Percentiles rank a stretch among this genome's conserved stretches.
Conservation (phyloP, 2,329 filamentous ascomycete genomes). For the Beauveria brongniartii region DNA sequence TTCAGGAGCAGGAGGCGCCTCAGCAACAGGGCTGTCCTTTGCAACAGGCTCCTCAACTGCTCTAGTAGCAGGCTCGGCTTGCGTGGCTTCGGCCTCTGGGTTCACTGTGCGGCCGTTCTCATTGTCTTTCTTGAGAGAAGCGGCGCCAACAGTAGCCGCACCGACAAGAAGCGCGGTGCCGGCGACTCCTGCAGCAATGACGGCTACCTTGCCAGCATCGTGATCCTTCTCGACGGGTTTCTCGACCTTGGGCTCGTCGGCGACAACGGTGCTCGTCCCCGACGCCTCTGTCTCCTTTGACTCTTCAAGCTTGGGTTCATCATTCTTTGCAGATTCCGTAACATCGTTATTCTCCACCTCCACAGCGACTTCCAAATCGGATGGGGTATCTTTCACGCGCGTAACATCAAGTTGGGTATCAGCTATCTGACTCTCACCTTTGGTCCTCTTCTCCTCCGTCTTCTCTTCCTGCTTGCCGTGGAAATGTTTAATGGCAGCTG, state of each 20-base stretch:
- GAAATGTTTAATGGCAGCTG: background rate
- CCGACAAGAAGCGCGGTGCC: background rate
- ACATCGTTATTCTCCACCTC: constrained; percentile 5
- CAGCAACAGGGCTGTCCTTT: background rate
- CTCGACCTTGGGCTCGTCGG: constrained; percentile 6
- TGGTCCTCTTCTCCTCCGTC: constrained; percentile 18
- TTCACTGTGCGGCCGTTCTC: background rate
- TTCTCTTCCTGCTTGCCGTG: constrained; percentile 6
- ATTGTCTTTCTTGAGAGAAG: background rate
- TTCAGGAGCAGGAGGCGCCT: background rate
- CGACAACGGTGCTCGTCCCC: constrained; percentile 8
- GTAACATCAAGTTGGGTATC: constrained; percentile 10
- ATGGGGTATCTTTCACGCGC: constrained; percentile 9
- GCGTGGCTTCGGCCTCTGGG: background rate
- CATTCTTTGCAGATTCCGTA: constrained; percentile 1
- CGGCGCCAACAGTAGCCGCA: background rate
- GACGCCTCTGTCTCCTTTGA: constrained; percentile 8
- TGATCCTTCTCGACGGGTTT: background rate
- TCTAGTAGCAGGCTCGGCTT: background rate
- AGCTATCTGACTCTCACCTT: constrained; percentile 9
- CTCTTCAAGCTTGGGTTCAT: background rate
- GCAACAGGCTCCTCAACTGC: background rate
- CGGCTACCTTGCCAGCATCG: background rate
- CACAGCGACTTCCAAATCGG: background rate
- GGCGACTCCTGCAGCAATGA: background rate